These are phyloP conservation scores for Periglandula ipomoeae DNA, from an alignment of 2,329 filamentous ascomycete species.

Conservation along the genomic window DNA sequence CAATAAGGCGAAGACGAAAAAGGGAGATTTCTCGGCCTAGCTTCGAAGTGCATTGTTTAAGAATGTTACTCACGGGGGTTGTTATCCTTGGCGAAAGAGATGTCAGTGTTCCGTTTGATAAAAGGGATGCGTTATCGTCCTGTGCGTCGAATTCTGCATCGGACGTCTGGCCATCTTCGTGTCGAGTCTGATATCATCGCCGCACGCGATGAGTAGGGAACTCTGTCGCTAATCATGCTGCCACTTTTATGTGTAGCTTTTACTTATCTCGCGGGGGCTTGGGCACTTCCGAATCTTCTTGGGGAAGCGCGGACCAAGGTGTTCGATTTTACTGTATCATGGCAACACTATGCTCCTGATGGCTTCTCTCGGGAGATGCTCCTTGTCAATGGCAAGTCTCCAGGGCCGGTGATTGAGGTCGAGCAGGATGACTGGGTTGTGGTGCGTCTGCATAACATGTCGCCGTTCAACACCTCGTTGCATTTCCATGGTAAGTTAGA, in stretches of 20 bases:
- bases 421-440: conserved; percentile 21
- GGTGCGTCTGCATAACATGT: conserved; percentile 35
- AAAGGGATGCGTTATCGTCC: not conserved
- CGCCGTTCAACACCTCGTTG: conserved; percentile 37
- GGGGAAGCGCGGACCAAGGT: not conserved
- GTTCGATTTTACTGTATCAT: conserved; percentile 25
- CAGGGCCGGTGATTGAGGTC: conserved; percentile 47
- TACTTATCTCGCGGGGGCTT: not conserved
- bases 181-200: not conserved
- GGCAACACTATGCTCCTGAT: conserved; percentile 30
- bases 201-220: not conserved
- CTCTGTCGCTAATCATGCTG: not conserved
- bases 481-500: conserved; percentile 45
- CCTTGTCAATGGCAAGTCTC: conserved; percentile 51
- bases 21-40: not conserved
- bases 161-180: not conserved
- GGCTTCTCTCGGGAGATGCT: conserved; percentile 35
- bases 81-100: too few relatives aligned
- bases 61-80: too few relatives aligned
- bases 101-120: too few relatives aligned
- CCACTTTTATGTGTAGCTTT: not conserved
- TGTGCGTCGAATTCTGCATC: not conserved
- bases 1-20: not conserved
- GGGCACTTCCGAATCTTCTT: not conserved
- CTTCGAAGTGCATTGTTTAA: not conserved